Percentiles rank a stretch among this genome's conserved stretches.
Evolutionary conservation across 2,329 filamentous ascomycete genomes (phyloP).

Genomic region (Daldinia eschscholtzii): DNA sequence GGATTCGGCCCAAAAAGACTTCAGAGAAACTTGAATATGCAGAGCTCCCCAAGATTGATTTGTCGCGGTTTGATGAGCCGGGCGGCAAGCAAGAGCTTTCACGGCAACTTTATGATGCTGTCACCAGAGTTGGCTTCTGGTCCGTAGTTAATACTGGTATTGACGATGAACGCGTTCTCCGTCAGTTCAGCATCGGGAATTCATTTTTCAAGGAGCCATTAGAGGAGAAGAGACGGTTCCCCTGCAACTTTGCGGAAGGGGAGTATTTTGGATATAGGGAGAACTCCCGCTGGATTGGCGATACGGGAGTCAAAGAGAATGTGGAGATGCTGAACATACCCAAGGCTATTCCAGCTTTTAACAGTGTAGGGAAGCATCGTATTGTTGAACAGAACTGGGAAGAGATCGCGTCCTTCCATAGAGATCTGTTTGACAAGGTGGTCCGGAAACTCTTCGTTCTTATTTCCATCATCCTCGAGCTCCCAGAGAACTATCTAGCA

Average conservation of each 20-base stretch:
- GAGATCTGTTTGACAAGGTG: conserved; percentile 53
- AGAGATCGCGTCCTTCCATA: conserved; percentile 47
- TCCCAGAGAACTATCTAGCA: conserved; percentile 47
- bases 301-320: conserved; percentile 60
- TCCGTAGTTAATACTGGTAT: conserved; percentile 50
- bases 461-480: conserved; percentile 57
- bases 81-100: conserved; percentile 65
- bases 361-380: conserved; percentile 53
- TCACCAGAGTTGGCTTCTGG: conserved; percentile 62
- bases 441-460: conserved; percentile 62
- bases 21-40: conserved; percentile 58
- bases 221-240: conserved; percentile 45
- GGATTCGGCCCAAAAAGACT: conserved; percentile 50
- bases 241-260: conserved; percentile 49
- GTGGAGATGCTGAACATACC: conserved; percentile 60
- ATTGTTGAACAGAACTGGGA: conserved; percentile 47
- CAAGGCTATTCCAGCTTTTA: conserved; percentile 46
- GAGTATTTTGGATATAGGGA: conserved; percentile 54
- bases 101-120: conserved; percentile 64
- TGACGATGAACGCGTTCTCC: conserved; percentile 44
- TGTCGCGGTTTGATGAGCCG: conserved; percentile 62
- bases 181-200: conserved; percentile 46
- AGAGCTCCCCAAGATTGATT: conserved; percentile 66
- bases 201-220: conserved; percentile 44
- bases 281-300: conserved; percentile 53